Percentiles rank a stretch among this genome's conserved stretches.
Evolutionary conservation across 148 eudicot species (phyloP).

Genomic region (Rhododendron vialii): DNA sequence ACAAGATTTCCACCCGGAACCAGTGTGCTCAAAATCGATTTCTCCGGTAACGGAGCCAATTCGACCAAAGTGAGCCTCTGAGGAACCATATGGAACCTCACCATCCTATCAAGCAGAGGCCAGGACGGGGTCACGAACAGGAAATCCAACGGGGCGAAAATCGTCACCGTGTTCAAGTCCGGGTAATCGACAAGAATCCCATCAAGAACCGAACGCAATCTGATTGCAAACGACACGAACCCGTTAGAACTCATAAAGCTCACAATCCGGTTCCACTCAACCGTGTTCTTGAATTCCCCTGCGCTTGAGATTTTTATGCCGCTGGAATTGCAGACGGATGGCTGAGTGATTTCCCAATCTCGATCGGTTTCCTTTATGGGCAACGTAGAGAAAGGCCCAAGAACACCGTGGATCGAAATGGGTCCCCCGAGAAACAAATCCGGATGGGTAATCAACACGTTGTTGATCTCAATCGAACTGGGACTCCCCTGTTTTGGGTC

Average conservation of each 20-base stretch:
- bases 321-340: slow-evolving; percentile 13
- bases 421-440: slow-evolving; percentile 50
- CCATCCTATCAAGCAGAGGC: slow-evolving; percentile 35
- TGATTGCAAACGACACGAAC: slow-evolving; percentile 47
- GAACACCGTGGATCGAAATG: slow-evolving; percentile 61
- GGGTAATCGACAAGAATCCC: slow-evolving; percentile 40
- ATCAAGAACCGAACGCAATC: slow-evolving; percentile 41
- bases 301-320: background rate
- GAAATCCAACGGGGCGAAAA: slow-evolving; percentile 50
- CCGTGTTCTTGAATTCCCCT: background rate
- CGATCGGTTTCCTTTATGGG: slow-evolving; percentile 8
- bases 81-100: slow-evolving; percentile 49
- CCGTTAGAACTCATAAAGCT: slow-evolving; percentile 41
- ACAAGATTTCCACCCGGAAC: slow-evolving; percentile 27
- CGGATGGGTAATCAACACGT: slow-evolving; percentile 49
- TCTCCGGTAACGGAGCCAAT: slow-evolving; percentile 33
- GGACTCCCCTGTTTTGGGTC: background rate
- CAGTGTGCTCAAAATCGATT: slow-evolving; percentile 33
- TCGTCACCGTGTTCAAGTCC: slow-evolving; percentile 31
- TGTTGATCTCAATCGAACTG: slow-evolving; percentile 36
- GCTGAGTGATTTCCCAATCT: slow-evolving; percentile 16
- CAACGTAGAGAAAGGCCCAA: slow-evolving; percentile 32
- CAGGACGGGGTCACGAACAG: slow-evolving; percentile 33
- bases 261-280: slow-evolving; percentile 36
- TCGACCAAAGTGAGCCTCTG: slow-evolving; percentile 29